Evolutionary conservation across 768 basidiomycete species (phyloP).

Genomic region (Leucosporidium creatinivorum): DNA sequence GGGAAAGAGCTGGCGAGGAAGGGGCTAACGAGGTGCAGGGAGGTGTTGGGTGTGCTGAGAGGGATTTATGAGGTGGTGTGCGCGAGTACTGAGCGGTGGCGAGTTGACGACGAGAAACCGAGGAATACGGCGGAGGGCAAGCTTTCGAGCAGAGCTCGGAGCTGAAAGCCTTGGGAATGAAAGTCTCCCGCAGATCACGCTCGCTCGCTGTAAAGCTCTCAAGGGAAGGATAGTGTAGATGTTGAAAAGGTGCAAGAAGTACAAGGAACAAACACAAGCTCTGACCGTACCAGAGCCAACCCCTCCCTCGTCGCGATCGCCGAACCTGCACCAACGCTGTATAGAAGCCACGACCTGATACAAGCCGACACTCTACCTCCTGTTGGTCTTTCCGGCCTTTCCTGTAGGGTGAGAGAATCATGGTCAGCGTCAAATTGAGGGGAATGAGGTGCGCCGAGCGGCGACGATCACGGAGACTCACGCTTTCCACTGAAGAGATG

Average conservation of each 20-base stretch:
- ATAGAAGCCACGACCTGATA: background rate
- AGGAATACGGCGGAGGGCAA: too few species aligned
- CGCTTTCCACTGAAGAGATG: slow-evolving; percentile 80
- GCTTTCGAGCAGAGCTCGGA: too few species aligned
- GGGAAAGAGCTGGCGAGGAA: too few species aligned
- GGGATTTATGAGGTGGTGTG: too few species aligned
- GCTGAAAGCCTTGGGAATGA: too few species aligned
- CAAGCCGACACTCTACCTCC: slow-evolving; percentile 39
- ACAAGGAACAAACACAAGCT: background rate
- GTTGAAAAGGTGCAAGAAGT: background rate
- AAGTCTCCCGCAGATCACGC: too few species aligned
- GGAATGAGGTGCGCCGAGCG: background rate
- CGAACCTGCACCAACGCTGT: background rate
- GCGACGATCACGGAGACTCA: slow-evolving; percentile 35
- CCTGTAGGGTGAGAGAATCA: background rate
- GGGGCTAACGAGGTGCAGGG: too few species aligned
- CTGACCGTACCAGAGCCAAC: background rate
- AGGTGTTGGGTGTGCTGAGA: too few species aligned
- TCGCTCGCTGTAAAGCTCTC: too few species aligned
- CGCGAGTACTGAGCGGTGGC: too few species aligned
- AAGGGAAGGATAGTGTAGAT: background rate
- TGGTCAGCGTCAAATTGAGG: background rate
- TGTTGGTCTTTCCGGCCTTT: slow-evolving; percentile 68
- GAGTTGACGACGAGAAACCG: too few species aligned
- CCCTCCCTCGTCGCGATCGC: background rate